Base-by-base conservation (phyloP, 345 rosid species). In the Mercurialis annua region DNA sequence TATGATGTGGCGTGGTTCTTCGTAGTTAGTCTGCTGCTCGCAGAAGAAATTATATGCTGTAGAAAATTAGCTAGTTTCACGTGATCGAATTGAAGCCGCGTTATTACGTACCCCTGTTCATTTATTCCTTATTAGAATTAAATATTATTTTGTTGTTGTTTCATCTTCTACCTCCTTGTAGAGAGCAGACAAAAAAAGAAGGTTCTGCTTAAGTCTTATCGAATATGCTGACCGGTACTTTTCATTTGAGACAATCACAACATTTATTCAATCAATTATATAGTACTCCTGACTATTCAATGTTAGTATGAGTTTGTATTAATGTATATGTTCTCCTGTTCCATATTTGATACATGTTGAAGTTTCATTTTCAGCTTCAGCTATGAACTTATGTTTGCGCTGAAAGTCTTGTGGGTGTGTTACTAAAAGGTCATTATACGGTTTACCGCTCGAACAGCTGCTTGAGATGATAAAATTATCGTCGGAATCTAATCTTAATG, bases 281-380 rank as follows among this genome's bases (percentile, higher is more conserved):
- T 10, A 20, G 24, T 23, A 21, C 29, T 52, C 14, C 31, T 8
- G 57, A 52, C 30, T 11, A 52, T 10, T 10, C 24, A 90, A 71
- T 88, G 96, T 53, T 92, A 92, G n/a, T 77, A 93, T 90, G 60
- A 40, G 44, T 40, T 40, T 14, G 44, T 40, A 40, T 50, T 60
- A 38, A n/a, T n/a, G n/a, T 24, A 50, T 24, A 34, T 48, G 71
- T 34, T 59, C 20, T 10, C 55, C 50, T 61, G 55, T 46, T 70
- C 55, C 21, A 18, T 16, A 10, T 3, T 3, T 10, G 2, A 18
- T 56, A 20, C 60, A 18, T 16, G 2, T 12, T 10, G 30, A 29
- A 29, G 59, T 34, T n/a, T 56, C 42, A 29, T 33, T 34, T n/a
- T 56, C 42, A 16, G 40, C 34, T 56, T 56, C 23, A 30, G 60